Evolutionary conservation across 805 yeast species (phyloP), one percentile per base, ranked within the genome.

Genomic region (Saccharomycopsis babjevae): DNA sequence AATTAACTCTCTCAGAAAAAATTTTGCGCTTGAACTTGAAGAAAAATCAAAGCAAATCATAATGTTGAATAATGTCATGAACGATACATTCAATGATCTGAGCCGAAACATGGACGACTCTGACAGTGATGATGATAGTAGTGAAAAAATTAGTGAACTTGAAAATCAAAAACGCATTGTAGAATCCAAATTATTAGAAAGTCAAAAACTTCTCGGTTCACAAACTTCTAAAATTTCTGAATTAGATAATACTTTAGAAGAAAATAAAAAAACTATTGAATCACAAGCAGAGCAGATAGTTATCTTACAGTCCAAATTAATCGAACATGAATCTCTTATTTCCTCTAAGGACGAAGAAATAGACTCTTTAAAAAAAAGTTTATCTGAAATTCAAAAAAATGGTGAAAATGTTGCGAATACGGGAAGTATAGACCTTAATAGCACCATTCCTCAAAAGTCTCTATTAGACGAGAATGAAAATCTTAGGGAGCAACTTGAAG

Each of bases 271-370:
- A 62, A 81, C 79, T 61, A 85, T 80, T 63, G 67, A 68, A 28
- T 70, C 79, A 32, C 82, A 79, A 65, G 72, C 75, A 57, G 69
- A 72, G n/a, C 79, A 80, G 63, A 70, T 83, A 56, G 70, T 69
- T 36, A 78, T 76, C 6, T 57, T 57, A 36, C 13, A 36, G 20
- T 6, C 16, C 16, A 30, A 54, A 36, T 3, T 59, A 18, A 6
- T 13, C 20, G 63, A 61, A 42, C 20, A 38, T 16, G 36, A 46
- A n/a, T 34, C 20, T 2, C 22, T 58, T 1, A 58, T 61, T 46
- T 28, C 5, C 40, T 7, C 20, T 11, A 32, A 52, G 43, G 43
- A 60, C 5, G 60, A 40, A 18, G 15, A 59, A 54, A 10, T 59
- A 11, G 15, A 15, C 5, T 8, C 22, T 22, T 38, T 59, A 22